These are phyloP conservation scores for Pleomassaria siparia DNA, from an alignment of 2,329 filamentous ascomycete genomes.

Conservation along the genomic window DNA sequence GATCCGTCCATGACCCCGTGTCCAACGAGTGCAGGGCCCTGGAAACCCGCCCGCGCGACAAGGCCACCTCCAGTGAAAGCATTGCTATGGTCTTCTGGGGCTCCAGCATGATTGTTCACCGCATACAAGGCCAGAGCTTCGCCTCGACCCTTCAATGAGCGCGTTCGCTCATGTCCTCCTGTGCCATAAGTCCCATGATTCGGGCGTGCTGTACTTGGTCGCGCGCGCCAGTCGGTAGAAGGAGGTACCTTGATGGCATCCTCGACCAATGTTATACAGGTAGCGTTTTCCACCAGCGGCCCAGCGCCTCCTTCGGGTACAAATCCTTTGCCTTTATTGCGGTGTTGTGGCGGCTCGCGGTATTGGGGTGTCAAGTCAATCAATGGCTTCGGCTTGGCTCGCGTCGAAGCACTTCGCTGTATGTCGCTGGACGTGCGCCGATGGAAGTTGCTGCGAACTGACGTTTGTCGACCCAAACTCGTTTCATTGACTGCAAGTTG, in stretches of 20 bases:
- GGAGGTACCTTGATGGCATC: slow-evolving; percentile 47
- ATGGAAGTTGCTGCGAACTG: slow-evolving; percentile 36
- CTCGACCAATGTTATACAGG: slow-evolving; percentile 38
- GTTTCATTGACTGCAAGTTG: slow-evolving; percentile 24
- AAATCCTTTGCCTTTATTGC: slow-evolving; percentile 55
- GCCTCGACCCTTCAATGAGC: slow-evolving; percentile 37
- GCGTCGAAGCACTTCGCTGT: slow-evolving; percentile 50
- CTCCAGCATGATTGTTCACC: slow-evolving; percentile 34
- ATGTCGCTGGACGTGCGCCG: slow-evolving; percentile 41
- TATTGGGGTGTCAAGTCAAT: slow-evolving; percentile 68
- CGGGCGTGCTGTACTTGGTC: slow-evolving; percentile 27
- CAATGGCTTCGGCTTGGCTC: slow-evolving; percentile 59
- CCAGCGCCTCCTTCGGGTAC: slow-evolving; percentile 40
- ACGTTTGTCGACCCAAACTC: slow-evolving; percentile 32
- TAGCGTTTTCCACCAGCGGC: slow-evolving; percentile 50
- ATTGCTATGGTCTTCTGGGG: slow-evolving; percentile 33
- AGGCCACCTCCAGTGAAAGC: slow-evolving; percentile 51
- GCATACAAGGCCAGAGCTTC: slow-evolving; percentile 37
- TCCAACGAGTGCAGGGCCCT: slow-evolving; percentile 42
- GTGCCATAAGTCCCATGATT: slow-evolving; percentile 29
- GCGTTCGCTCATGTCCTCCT: slow-evolving; percentile 34
- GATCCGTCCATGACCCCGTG: slow-evolving; percentile 50
- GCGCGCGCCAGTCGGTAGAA: slow-evolving; percentile 48
- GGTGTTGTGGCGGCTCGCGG: slow-evolving; percentile 63
- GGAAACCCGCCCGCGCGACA: slow-evolving; percentile 43